phyloP scores from a whole-genome alignment of 1,284 basidiomycete species.

The Tilletia caries region DNA sequence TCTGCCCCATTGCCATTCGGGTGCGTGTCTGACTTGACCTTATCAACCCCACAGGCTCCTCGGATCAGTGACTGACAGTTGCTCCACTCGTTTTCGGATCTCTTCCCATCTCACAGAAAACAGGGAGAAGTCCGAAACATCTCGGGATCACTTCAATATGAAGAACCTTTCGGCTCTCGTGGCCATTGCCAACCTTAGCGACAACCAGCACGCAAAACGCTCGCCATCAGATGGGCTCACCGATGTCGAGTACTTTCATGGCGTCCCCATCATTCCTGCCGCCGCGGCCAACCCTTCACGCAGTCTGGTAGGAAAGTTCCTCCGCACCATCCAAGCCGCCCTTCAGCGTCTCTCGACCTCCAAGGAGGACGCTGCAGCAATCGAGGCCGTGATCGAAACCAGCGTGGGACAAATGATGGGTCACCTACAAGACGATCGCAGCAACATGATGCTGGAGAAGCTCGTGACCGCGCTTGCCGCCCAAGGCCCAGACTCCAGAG shows the following conservation, averaged over 20 bases:
- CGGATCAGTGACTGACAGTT: background rate
- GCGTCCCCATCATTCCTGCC: background rate
- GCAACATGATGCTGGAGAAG: constrained; percentile 7
- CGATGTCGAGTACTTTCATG: background rate
- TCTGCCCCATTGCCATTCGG: no score
- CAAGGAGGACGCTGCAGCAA: background rate
- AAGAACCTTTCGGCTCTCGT: background rate
- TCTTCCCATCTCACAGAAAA: background rate
- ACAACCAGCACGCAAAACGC: background rate
- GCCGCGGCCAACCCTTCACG: background rate
- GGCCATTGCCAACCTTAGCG: background rate
- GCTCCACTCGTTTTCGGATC: background rate
- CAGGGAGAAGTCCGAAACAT: background rate
- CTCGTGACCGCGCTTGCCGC: constrained; percentile 8
- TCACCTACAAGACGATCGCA: background rate
- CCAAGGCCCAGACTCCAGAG: background rate
- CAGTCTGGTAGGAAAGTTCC: background rate
- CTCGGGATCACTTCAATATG: background rate
- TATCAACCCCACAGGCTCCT: no score
- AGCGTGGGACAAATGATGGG: background rate
- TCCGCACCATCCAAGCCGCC: background rate
- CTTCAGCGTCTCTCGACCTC: background rate
- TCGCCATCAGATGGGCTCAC: constrained; percentile 6
- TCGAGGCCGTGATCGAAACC: background rate
- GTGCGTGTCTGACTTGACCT: no score